phyloP scores from a whole-genome alignment of 2,329 filamentous ascomycete species.

The Ilyonectria destructans region DNA sequence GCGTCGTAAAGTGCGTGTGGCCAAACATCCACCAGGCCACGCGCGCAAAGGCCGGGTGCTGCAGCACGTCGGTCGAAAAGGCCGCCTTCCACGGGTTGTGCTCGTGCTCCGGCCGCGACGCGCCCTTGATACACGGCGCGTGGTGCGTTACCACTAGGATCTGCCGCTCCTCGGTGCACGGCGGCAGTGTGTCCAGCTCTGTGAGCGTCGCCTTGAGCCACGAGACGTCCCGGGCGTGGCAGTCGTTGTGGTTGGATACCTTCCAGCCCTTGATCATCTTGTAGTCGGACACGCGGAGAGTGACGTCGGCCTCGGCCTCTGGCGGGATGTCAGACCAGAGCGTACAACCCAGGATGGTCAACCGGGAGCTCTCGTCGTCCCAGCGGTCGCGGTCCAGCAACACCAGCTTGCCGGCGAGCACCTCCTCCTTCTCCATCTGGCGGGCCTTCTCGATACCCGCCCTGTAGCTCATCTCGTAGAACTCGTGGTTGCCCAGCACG shows the following conservation, averaged over 20 bases:
- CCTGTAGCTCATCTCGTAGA: slow-evolving; percentile 62
- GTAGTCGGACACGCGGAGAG: slow-evolving; percentile 68
- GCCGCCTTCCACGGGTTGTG: slow-evolving; percentile 64
- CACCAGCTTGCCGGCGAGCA: slow-evolving; percentile 57
- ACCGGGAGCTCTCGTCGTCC: slow-evolving; percentile 56
- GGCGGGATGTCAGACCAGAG: slow-evolving; percentile 69
- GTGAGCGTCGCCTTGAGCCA: slow-evolving; percentile 65
- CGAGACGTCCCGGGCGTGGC: slow-evolving; percentile 63
- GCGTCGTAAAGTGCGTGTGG: slow-evolving; percentile 64
- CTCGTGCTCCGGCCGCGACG: slow-evolving; percentile 65
- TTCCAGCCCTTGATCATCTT: slow-evolving; percentile 68
- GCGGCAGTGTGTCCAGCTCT: slow-evolving; percentile 37
- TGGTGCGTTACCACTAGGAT: slow-evolving; percentile 72
- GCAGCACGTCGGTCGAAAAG: slow-evolving; percentile 67
- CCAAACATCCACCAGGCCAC: slow-evolving; percentile 64
- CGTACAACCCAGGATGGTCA: slow-evolving; percentile 72
- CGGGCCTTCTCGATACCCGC: slow-evolving; percentile 57
- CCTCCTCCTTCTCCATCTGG: slow-evolving; percentile 57
- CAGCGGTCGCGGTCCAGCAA: slow-evolving; percentile 62
- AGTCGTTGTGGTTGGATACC: slow-evolving; percentile 63
- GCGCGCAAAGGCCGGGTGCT: slow-evolving; percentile 49
- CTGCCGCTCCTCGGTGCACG: slow-evolving; percentile 29
- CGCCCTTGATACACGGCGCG: slow-evolving; percentile 66
- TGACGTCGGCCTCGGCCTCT: slow-evolving; percentile 57
- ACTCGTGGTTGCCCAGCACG: slow-evolving; percentile 70